Conservation (phyloP, 192 early-diverging fungal species). For the Rhizophagus clarus region DNA sequence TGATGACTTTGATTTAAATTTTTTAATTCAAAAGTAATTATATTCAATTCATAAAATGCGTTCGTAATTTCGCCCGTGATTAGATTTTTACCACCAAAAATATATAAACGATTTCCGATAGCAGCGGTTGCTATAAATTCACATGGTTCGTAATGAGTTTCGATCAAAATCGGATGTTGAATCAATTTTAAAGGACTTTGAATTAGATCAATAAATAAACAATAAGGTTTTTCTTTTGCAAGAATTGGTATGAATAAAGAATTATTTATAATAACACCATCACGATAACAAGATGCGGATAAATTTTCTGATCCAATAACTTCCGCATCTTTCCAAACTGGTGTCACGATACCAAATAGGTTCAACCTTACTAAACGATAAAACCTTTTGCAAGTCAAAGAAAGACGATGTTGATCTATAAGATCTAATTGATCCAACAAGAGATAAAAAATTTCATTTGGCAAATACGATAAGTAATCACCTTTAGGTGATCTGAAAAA, state of each 20-base stretch:
- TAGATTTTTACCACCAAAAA: constrained; percentile 8
- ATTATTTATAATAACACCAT: neutral
- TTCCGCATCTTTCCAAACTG: constrained; percentile 3
- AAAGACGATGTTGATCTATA: neutral
- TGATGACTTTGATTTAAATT: neutral
- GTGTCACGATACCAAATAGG: neutral
- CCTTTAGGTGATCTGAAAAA: neutral
- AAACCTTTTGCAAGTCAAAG: neutral
- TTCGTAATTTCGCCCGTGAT: neutral
- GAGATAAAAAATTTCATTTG: neutral
- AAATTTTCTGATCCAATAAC: neutral
- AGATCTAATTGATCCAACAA: neutral
- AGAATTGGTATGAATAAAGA: neutral
- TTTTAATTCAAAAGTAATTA: neutral
- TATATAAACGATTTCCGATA: neutral
- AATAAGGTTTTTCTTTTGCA: neutral
- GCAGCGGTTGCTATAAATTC: neutral
- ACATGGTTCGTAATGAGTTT: neutral
- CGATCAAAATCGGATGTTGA: neutral
- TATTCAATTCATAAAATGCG: constrained; percentile 7
- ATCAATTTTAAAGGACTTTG: neutral
- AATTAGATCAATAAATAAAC: neutral
- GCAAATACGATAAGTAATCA: neutral
- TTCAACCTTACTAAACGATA: constrained; percentile 12
- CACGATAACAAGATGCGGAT: neutral